Percentiles rank a stretch among this genome's conserved stretches.
These are phyloP conservation scores for Mycena kentingensis DNA, from an alignment of 768 basidiomycete species.

Conservation along the genomic window DNA sequence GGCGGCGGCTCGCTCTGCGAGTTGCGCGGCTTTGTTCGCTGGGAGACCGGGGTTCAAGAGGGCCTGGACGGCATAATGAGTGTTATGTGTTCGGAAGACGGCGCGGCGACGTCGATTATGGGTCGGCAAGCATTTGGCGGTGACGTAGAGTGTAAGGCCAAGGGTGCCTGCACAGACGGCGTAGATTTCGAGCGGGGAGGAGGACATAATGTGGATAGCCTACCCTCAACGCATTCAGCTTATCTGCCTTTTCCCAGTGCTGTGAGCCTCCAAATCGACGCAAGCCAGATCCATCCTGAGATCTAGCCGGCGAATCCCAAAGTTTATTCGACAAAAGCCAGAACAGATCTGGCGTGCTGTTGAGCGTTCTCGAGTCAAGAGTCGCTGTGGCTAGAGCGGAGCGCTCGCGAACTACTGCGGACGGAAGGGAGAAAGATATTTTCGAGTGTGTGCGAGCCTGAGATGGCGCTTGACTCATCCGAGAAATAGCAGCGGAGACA, in stretches of 20 bases:
- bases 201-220: conserved; percentile 15
- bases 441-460: too few species aligned
- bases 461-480: too few species aligned
- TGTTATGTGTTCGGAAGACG: too few species aligned
- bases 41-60: conserved; percentile 4
- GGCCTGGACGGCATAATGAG: not conserved
- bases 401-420: too few species aligned
- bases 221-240: conserved; percentile 4
- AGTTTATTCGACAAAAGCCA: too few species aligned
- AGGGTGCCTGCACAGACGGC: conserved; percentile 12
- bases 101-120: not conserved
- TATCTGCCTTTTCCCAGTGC: conserved; percentile 15
- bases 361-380: too few species aligned
- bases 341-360: too few species aligned
- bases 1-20: conserved; percentile 33
- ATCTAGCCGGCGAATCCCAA: conserved; percentile 1
- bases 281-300: conserved; percentile 6
- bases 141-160: conserved; percentile 8
- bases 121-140: not conserved
- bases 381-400: too few species aligned
- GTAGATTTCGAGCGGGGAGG: conserved; percentile 12
- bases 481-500: too few species aligned
- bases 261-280: conserved; percentile 5
- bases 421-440: too few species aligned
- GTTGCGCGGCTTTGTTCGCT: conserved; percentile 11